Conservation (phyloP, 208 protist species). For the Trypanosoma melophagium region DNA sequence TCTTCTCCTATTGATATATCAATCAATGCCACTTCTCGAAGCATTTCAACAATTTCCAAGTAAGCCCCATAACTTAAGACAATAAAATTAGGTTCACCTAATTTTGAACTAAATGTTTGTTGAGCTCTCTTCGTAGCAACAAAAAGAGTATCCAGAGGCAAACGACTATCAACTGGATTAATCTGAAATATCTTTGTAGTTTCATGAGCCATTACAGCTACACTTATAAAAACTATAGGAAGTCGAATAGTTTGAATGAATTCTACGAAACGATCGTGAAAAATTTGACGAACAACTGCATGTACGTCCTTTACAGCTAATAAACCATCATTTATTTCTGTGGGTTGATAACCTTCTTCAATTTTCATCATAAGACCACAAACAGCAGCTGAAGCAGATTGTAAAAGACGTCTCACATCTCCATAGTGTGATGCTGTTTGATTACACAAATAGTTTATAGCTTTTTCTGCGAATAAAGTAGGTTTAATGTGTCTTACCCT, state of each 20-base stretch:
- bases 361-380: conserved; percentile 82
- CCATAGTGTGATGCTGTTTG: conserved; percentile 87
- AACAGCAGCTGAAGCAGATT: conserved; percentile 80
- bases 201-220: conserved; percentile 68
- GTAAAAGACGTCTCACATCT: conserved; percentile 85
- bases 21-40: conserved; percentile 77
- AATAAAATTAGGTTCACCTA: conserved; percentile 63
- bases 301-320: conserved; percentile 76
- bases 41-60: conserved; percentile 65
- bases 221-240: conserved; percentile 68
- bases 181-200: conserved; percentile 52
- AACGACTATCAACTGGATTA: conserved; percentile 50
- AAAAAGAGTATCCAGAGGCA: conserved; percentile 62
- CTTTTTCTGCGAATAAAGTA: conserved; percentile 78
- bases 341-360: conserved; percentile 44
- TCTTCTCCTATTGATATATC: conserved; percentile 81
- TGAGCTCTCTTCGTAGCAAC: conserved; percentile 52
- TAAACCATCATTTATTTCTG: conserved; percentile 45
- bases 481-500: conserved; percentile 63
- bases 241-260: conserved; percentile 75
- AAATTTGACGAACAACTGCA: conserved; percentile 79
- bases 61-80: conserved; percentile 54
- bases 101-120: conserved; percentile 46
- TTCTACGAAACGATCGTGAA: conserved; percentile 87
- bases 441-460: conserved; percentile 78